Conservation (phyloP, 495 filamentous ascomycete genomes). For the Aspergillus egyptiacus region DNA sequence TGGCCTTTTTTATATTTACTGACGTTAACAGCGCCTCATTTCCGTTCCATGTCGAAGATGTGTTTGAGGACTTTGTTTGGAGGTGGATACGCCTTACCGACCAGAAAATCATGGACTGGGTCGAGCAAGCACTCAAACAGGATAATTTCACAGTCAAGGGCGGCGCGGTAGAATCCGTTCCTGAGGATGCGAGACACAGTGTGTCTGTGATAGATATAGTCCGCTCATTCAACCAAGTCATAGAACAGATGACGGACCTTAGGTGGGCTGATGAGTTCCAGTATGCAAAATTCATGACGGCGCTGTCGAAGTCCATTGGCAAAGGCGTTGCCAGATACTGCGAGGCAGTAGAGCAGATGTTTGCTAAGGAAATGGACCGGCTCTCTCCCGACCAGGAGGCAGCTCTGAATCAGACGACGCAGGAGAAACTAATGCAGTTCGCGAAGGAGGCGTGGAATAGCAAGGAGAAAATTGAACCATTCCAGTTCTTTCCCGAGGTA, state of each 20-base stretch:
- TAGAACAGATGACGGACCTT: conserved; percentile 77
- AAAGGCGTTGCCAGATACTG: conserved; percentile 83
- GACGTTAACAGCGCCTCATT: conserved; percentile 49
- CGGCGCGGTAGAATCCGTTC: conserved; percentile 53
- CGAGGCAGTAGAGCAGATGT: conserved; percentile 80
- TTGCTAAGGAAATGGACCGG: conserved; percentile 88
- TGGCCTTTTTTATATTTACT: conserved; percentile 4
- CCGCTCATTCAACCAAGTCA: conserved; percentile 81
- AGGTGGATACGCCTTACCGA: conserved; percentile 84
- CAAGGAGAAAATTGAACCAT: conserved; percentile 93
- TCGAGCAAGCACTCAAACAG: conserved; percentile 83
- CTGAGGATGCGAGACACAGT: conserved; percentile 84
- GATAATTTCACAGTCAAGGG: conserved; percentile 71
- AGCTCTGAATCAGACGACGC: conserved; percentile 68
- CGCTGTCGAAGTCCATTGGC: conserved; percentile 81
- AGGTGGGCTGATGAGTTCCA: conserved; percentile 92
- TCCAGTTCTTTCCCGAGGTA: conserved; percentile 95
- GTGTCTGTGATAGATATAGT: conserved; percentile 92
- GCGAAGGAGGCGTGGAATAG: conserved; percentile 94
- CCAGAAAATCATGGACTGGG: conserved; percentile 70
- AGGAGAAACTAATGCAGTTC: conserved; percentile 84
- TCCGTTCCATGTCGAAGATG: conserved; percentile 76
- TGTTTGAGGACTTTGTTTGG: conserved; percentile 90
- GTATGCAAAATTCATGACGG: conserved; percentile 95
- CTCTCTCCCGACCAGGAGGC: conserved; percentile 81